These are phyloP conservation scores for Aspergillus leporis DNA, from an alignment of 495 filamentous ascomycete genomes.

Conservation along the genomic window DNA sequence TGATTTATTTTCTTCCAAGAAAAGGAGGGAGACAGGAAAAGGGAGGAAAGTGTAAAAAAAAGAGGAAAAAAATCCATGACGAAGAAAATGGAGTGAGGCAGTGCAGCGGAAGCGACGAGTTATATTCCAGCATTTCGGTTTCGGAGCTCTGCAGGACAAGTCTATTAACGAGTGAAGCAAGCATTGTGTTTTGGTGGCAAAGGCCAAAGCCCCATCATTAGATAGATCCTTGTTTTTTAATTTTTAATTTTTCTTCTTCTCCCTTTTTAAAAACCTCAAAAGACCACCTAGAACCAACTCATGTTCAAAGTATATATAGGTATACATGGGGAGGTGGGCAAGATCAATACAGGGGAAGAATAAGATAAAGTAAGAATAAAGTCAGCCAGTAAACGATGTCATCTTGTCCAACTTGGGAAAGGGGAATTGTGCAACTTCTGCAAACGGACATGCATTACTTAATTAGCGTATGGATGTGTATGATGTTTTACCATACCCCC, in stretches of 20 bases:
- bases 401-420: not conserved
- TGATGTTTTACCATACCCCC: not conserved
- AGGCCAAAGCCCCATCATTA: not conserved
- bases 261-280: not conserved
- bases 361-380: not conserved
- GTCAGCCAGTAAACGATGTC: not conserved
- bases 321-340: not conserved
- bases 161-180: slow-evolving; percentile 11
- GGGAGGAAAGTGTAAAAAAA: slow-evolving; percentile 2
- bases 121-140: slow-evolving; percentile 16
- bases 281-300: not conserved
- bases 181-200: slow-evolving; percentile 12
- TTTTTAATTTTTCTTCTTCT: not conserved
- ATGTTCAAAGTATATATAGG: not conserved
- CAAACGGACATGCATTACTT: slow-evolving; percentile 1
- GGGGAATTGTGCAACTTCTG: not conserved
- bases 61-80: slow-evolving; percentile 3
- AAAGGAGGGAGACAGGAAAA: not conserved
- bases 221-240: not conserved
- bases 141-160: slow-evolving; percentile 14
- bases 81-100: slow-evolving; percentile 23
- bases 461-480: not conserved
- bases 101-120: slow-evolving; percentile 26
- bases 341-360: not conserved
- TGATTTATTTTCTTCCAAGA: not conserved